phyloP scores from a whole-genome alignment of 805 yeast genomes.

The Jamesozyma gamospora region DNA sequence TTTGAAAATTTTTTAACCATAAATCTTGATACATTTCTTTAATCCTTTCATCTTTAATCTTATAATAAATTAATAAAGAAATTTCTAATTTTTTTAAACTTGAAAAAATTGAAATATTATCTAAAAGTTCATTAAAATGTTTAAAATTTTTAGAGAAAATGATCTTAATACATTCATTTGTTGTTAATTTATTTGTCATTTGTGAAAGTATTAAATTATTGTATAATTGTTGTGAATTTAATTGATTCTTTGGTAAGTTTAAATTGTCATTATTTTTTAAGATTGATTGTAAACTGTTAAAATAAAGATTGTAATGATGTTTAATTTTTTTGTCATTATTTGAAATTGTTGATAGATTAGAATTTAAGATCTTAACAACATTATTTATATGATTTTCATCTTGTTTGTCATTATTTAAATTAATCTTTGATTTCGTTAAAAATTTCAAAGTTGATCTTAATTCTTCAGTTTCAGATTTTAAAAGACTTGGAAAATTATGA shows the following conservation, averaged over 20 bases:
- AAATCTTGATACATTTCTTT: constrained; percentile 4
- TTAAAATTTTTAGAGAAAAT: constrained; percentile 13
- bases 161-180: constrained; percentile 12
- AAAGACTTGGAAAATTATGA: constrained; percentile 11
- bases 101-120: constrained; percentile 13
- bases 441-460: constrained; percentile 19
- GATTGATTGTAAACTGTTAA: constrained; percentile 12
- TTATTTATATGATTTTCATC: constrained; percentile 18
- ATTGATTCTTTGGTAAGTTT: background rate
- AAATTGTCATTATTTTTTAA: background rate
- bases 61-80: constrained; percentile 17
- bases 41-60: constrained; percentile 11
- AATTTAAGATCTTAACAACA: constrained; percentile 20
- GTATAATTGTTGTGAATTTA: constrained; percentile 11
- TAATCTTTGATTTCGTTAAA: too few species aligned
- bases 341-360: constrained; percentile 20
- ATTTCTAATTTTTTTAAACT: constrained; percentile 10
- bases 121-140: constrained; percentile 12
- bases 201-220: constrained; percentile 16
- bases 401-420: too few species aligned
- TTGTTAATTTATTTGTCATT: constrained; percentile 11
- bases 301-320: constrained; percentile 22
- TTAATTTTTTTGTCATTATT: constrained; percentile 15
- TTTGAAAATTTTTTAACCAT: constrained; percentile 13
- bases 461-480: constrained; percentile 18